phyloP scores from a whole-genome alignment of 2,329 filamentous ascomycete genomes.

The Cercospora nicotianae region DNA sequence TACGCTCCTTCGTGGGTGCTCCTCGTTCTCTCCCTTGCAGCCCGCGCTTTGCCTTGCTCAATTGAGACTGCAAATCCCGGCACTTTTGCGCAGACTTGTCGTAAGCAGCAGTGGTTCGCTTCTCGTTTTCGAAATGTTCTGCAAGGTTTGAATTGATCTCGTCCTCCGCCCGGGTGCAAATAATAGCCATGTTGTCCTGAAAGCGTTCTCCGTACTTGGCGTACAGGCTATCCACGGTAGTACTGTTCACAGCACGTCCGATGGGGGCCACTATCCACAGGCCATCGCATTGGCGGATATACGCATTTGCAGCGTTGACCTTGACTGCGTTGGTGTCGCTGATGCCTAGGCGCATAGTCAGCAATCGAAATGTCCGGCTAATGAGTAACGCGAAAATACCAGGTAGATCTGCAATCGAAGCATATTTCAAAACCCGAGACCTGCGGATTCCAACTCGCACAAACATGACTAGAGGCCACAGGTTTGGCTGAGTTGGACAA shows the following conservation, averaged over 20 bases:
- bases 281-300: slow-evolving; percentile 15
- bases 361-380: no score
- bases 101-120: background rate
- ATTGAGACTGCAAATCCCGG: background rate
- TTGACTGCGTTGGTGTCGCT: slow-evolving; percentile 18
- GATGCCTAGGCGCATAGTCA: slow-evolving; percentile 12
- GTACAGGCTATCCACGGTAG: slow-evolving; percentile 11
- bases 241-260: slow-evolving; percentile 12
- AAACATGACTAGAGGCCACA: slow-evolving; percentile 22
- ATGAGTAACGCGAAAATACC: slow-evolving; percentile 7
- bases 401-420: slow-evolving; percentile 22
- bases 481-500: background rate
- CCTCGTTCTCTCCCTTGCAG: background rate
- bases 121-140: background rate
- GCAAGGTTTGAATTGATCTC: background rate
- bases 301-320: slow-evolving; percentile 5
- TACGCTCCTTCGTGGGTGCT: background rate
- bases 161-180: slow-evolving; percentile 15
- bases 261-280: slow-evolving; percentile 20
- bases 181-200: slow-evolving; percentile 7
- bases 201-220: slow-evolving; percentile 7
- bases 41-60: background rate
- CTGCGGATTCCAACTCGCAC: slow-evolving; percentile 15
- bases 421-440: slow-evolving; percentile 10
- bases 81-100: background rate